phyloP scores from a whole-genome alignment of 768 basidiomycete genomes.

The Xerocomus potaroensis region DNA sequence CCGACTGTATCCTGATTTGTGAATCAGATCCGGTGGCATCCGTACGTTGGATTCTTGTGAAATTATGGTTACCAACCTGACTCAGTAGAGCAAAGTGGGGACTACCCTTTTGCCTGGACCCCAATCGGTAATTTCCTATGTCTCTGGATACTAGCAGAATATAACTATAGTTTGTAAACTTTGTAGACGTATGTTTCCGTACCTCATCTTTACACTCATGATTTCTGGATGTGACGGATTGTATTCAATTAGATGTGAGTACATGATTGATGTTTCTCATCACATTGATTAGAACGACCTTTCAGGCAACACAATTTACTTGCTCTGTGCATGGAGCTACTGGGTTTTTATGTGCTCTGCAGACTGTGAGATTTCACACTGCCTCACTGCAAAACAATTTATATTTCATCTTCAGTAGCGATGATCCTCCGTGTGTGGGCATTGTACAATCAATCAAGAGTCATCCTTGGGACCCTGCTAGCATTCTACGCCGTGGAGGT shows the following conservation, averaged over 20 bases:
- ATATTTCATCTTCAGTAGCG: too few relatives aligned
- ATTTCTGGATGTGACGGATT: not conserved
- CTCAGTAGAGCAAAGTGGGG: not conserved
- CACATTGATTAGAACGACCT: not conserved
- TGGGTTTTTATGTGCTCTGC: conserved; percentile 1
- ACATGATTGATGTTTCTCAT: too few relatives aligned
- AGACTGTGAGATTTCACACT: too few relatives aligned
- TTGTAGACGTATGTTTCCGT: not conserved
- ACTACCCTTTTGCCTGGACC: not conserved
- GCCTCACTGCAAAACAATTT: too few relatives aligned
- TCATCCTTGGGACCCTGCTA: too few relatives aligned
- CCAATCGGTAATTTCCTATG: not conserved
- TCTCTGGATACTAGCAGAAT: not conserved
- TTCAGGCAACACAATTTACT: not conserved
- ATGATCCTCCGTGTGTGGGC: too few relatives aligned
- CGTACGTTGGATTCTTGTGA: not conserved
- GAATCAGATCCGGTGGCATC: not conserved
- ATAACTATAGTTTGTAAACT: not conserved
- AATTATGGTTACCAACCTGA: not conserved
- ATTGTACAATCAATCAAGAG: too few relatives aligned
- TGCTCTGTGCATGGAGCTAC: not conserved
- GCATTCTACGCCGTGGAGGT: too few relatives aligned
- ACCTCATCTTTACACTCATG: not conserved
- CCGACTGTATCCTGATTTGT: not conserved
- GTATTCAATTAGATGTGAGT: not conserved